Conservation (phyloP, 805 yeast species). For the Starmerella geochares region DNA sequence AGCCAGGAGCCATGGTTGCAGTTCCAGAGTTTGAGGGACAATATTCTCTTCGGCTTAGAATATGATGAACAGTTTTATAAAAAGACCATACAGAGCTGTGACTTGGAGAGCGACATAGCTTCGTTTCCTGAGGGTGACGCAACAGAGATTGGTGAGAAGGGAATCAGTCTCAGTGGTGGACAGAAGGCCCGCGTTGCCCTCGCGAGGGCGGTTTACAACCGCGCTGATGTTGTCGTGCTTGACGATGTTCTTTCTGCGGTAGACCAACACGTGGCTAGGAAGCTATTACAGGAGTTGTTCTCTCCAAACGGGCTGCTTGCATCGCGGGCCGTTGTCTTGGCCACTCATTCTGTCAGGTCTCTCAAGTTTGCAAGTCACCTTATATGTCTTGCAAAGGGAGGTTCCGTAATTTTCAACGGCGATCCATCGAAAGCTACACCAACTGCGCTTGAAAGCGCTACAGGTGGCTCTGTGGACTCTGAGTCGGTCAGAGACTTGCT, state of each 20-base stretch:
- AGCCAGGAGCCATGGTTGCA: conserved; percentile 89
- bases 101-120: conserved; percentile 52
- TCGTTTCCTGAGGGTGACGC: conserved; percentile 60
- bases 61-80: conserved; percentile 43
- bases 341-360: conserved; percentile 79
- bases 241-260: conserved; percentile 78
- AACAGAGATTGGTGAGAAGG: conserved; percentile 75
- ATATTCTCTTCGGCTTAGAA: conserved; percentile 55
- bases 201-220: conserved; percentile 69
- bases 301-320: conserved; percentile 69
- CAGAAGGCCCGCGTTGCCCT: conserved; percentile 70
- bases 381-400: conserved; percentile 42
- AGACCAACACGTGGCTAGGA: conserved; percentile 71
- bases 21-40: conserved; percentile 78
- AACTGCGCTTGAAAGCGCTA: neutral
- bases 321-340: conserved; percentile 62
- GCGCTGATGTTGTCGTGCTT: conserved; percentile 51
- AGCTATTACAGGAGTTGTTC: conserved; percentile 60
- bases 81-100: conserved; percentile 50
- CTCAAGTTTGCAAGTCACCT: conserved; percentile 62
- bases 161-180: conserved; percentile 75
- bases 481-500: neutral
- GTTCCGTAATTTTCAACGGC: conserved; percentile 28
- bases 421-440: conserved; percentile 2
- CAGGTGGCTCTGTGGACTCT: neutral